Conservation (phyloP, 2,329 filamentous ascomycete species). For the Verticillium isaacii region DNA sequence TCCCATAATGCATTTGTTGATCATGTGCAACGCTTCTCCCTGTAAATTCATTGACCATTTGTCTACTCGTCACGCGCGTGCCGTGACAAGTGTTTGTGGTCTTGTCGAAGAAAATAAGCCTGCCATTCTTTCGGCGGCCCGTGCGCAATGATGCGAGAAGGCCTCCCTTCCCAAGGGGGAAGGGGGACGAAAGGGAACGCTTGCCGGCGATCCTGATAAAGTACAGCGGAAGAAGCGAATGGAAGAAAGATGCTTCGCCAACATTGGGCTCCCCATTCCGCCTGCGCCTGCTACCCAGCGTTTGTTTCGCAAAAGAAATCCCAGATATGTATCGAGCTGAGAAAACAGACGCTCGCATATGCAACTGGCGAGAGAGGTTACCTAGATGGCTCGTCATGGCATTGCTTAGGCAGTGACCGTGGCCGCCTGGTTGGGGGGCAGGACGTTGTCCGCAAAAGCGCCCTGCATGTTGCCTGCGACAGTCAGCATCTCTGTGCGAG, state of each 20-base stretch:
- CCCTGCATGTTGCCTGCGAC: slow-evolving; percentile 47
- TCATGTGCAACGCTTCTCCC: slow-evolving; percentile 12
- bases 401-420: slow-evolving; percentile 16
- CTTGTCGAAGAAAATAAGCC: slow-evolving; percentile 6
- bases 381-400: neutral
- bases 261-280: slow-evolving; percentile 4
- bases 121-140: slow-evolving; percentile 9
- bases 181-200: slow-evolving; percentile 12
- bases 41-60: slow-evolving; percentile 4
- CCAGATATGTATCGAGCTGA: slow-evolving; percentile 5
- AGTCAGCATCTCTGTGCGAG: slow-evolving; percentile 12
- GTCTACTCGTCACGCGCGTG: slow-evolving; percentile 11
- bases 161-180: slow-evolving; percentile 2
- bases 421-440: slow-evolving; percentile 31
- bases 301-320: slow-evolving; percentile 8
- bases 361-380: neutral
- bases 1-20: slow-evolving; percentile 12
- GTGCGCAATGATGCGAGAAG: slow-evolving; percentile 10
- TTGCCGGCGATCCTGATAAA: slow-evolving; percentile 22
- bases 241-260: slow-evolving; percentile 8
- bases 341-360: slow-evolving; percentile 7
- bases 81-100: slow-evolving; percentile 2
- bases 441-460: slow-evolving; percentile 44
- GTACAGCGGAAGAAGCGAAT: slow-evolving; percentile 29
- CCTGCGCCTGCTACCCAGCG: slow-evolving; percentile 7